Evolutionary conservation across 1,284 basidiomycete species (phyloP).

Genomic region (Cryptococcus amylolentus): DNA sequence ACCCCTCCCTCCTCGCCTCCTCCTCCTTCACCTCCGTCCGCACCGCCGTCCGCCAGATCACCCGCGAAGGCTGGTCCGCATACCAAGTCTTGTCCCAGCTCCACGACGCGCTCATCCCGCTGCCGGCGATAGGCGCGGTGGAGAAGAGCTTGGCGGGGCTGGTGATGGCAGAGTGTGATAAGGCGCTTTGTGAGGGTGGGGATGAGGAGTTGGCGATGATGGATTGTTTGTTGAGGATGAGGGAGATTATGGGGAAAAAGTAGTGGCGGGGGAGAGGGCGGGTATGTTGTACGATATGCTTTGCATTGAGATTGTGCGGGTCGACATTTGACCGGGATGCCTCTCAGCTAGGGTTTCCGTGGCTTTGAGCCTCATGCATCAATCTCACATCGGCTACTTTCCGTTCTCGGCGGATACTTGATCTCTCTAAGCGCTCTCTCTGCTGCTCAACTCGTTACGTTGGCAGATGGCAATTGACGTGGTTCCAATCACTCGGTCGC

Average conservation of each 20-base stretch:
- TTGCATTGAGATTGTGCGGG: not conserved
- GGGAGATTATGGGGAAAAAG: constrained; percentile 56
- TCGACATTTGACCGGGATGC: not conserved
- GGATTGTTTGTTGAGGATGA: constrained; percentile 74
- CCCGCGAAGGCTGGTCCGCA: constrained; percentile 87
- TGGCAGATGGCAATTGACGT: no score
- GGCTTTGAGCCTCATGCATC: not conserved
- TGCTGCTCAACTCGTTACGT: no score
- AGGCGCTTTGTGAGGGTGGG: constrained; percentile 93
- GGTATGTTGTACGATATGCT: not conserved
- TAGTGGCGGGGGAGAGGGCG: not conserved
- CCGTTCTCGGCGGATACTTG: not conserved
- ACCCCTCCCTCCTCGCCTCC: constrained; percentile 56
- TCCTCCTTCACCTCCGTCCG: constrained; percentile 67
- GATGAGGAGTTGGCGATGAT: constrained; percentile 96
- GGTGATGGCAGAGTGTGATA: constrained; percentile 90
- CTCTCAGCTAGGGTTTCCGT: no score
- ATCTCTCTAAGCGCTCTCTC: no score
- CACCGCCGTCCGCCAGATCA: constrained; percentile 67
- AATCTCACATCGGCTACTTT: not conserved
- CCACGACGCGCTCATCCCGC: constrained; percentile 82
- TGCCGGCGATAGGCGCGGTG: constrained; percentile 72
- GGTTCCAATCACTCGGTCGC: no score
- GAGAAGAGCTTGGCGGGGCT: constrained; percentile 81
- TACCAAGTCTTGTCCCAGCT: constrained; percentile 79